These are phyloP conservation scores for Berberis thunbergii DNA, from an alignment of 164 flowering plant species.

Conservation along the genomic window DNA sequence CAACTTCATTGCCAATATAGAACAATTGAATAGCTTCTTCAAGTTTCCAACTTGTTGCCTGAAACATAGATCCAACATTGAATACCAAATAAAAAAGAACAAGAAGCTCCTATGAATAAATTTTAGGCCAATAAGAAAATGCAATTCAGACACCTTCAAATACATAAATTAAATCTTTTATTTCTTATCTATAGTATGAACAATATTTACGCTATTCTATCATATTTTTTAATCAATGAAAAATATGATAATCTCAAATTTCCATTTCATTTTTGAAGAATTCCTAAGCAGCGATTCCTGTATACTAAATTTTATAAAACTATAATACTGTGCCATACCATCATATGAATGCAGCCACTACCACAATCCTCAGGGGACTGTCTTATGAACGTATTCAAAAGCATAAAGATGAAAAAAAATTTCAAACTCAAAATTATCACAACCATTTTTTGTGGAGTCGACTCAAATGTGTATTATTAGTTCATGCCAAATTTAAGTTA, in stretches of 20 bases:
- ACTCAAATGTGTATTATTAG: no score
- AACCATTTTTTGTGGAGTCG: no score
- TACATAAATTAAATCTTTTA: not conserved
- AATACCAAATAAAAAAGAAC: slow-evolving; percentile 1
- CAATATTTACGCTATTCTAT: no score
- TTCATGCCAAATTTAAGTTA: no score
- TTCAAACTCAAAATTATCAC: no score
- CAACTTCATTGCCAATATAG: slow-evolving; percentile 67
- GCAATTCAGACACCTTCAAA: not conserved
- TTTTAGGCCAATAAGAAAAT: not conserved
- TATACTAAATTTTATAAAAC: not conserved
- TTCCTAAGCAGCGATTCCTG: not conserved
- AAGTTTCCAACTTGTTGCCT: slow-evolving; percentile 96
- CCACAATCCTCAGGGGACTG: not conserved
- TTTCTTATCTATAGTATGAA: not conserved
- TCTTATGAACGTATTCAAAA: no score
- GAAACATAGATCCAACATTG: slow-evolving; percentile 8
- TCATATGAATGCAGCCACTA: not conserved
- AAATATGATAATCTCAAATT: no score
- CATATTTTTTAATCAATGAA: not conserved
- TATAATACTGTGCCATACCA: not conserved
- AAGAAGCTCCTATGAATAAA: not conserved
- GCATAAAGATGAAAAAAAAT: no score
- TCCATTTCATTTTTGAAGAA: not conserved
- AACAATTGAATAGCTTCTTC: slow-evolving; percentile 94